These are phyloP conservation scores for Phytophthora ramorum DNA, from an alignment of 352 stramenopile species.

Conservation along the genomic window DNA sequence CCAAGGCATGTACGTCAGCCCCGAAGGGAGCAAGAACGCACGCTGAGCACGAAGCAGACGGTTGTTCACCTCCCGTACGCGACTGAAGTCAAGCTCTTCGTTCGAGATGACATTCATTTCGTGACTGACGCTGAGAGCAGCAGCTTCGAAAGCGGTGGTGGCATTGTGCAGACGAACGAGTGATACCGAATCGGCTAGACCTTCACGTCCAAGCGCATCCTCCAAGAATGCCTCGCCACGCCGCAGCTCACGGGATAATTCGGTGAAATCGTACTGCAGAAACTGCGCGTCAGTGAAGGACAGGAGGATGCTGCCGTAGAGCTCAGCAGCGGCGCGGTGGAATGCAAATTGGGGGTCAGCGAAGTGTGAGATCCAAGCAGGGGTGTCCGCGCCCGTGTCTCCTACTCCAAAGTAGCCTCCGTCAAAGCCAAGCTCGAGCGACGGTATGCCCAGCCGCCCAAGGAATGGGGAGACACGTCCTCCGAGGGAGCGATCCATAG, in stretches of 20 bases:
- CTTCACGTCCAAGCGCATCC: slow-evolving; percentile 46
- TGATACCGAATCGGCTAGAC: slow-evolving; percentile 39
- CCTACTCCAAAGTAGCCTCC: slow-evolving; percentile 73
- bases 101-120: slow-evolving; percentile 71
- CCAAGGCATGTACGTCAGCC: slow-evolving; percentile 78
- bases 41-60: slow-evolving; percentile 83
- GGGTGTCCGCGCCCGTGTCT: slow-evolving; percentile 59
- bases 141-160: slow-evolving; percentile 69
- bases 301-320: slow-evolving; percentile 82
- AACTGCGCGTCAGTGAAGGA: slow-evolving; percentile 86
- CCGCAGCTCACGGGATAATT: slow-evolving; percentile 75
- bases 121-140: slow-evolving; percentile 52
- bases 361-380: slow-evolving; percentile 84
- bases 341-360: slow-evolving; percentile 77
- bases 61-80: slow-evolving; percentile 86
- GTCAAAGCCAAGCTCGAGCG: slow-evolving; percentile 78
- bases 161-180: slow-evolving; percentile 63
- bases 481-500: slow-evolving; percentile 46
- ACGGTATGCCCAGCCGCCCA: slow-evolving; percentile 72
- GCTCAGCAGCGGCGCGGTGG: slow-evolving; percentile 74
- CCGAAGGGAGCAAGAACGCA: slow-evolving; percentile 75
- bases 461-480: slow-evolving; percentile 80
- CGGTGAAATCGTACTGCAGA: slow-evolving; percentile 86
- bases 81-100: slow-evolving; percentile 77
- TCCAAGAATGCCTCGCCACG: slow-evolving; percentile 65